phyloP scores from a whole-genome alignment of 768 basidiomycete species.

The Gloeostereum incarnatum region DNA sequence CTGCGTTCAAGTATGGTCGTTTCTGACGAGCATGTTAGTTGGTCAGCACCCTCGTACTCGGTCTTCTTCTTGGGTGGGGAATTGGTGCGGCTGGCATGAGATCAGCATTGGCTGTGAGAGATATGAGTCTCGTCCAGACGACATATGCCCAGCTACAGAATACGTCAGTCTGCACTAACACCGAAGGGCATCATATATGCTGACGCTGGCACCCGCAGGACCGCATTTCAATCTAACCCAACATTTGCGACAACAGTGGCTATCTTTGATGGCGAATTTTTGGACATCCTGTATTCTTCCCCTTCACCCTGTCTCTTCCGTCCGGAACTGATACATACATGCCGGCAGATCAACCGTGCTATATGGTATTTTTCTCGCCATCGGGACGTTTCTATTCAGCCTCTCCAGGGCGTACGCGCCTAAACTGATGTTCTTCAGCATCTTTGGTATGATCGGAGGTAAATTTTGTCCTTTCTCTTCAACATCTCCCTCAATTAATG shows the following conservation, averaged over 20 bases:
- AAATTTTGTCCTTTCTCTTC: neutral
- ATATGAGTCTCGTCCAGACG: constrained; percentile 19
- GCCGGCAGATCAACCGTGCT: constrained; percentile 27
- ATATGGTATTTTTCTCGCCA: constrained; percentile 38
- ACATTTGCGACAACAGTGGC: constrained; percentile 24
- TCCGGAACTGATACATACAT: neutral
- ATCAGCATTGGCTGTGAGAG: constrained; percentile 29
- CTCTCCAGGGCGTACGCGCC: constrained; percentile 36
- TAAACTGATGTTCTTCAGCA: constrained; percentile 30
- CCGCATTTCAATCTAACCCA: constrained; percentile 26
- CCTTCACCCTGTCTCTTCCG: neutral
- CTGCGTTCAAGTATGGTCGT: neutral
- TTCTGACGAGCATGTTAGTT: neutral
- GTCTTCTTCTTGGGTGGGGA: constrained; percentile 43
- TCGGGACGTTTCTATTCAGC: constrained; percentile 34
- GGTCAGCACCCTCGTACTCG: constrained; percentile 32
- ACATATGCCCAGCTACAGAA: constrained; percentile 18
- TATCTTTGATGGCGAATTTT: constrained; percentile 40
- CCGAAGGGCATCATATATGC: neutral
- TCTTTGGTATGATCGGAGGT: constrained; percentile 37
- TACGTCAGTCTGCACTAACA: constrained; percentile 15
- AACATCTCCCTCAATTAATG: neutral
- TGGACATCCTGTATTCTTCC: constrained; percentile 27
- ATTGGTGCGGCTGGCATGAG: constrained; percentile 46
- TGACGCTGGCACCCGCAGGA: constrained; percentile 5